These are phyloP conservation scores for Aulographum hederae DNA, from an alignment of 2,329 filamentous ascomycete species.

Conservation along the genomic window DNA sequence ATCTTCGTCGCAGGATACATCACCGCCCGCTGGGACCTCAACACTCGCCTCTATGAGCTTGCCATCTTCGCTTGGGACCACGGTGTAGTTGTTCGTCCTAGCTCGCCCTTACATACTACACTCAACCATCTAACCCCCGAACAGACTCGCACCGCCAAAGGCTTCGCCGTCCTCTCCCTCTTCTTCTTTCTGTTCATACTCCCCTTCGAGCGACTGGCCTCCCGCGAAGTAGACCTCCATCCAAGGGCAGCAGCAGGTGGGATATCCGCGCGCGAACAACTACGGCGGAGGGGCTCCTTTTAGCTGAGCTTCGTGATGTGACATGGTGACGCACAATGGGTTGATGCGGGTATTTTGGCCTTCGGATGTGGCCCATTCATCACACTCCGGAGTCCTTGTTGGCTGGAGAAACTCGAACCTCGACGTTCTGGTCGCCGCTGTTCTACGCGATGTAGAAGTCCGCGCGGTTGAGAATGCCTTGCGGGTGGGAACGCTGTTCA, in stretches of 20 bases:
- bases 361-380: conserved; percentile 59
- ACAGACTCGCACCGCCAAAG: conserved; percentile 70
- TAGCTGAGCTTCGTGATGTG: conserved; percentile 40
- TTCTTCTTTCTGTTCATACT: conserved; percentile 73
- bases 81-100: conserved; percentile 68
- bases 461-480: conserved; percentile 71
- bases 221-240: conserved; percentile 64
- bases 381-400: conserved; percentile 67
- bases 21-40: conserved; percentile 96
- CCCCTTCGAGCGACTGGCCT: conserved; percentile 67
- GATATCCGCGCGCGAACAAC: conserved; percentile 87
- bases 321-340: conserved; percentile 54
- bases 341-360: conserved; percentile 99
- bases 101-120: conserved; percentile 1
- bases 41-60: conserved; percentile 91
- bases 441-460: conserved; percentile 83
- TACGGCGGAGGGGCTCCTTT: conserved; percentile 87
- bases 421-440: conserved; percentile 77
- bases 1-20: conserved; percentile 99
- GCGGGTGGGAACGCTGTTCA: conserved; percentile 64
- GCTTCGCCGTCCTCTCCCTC: conserved; percentile 62
- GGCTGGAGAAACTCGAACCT: conserved; percentile 89
- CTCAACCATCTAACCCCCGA: not conserved
- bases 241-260: conserved; percentile 60
- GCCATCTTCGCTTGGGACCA: conserved; percentile 96